These are phyloP conservation scores for Mycosphaerella sp. DNA, from an alignment of 2,329 filamentous ascomycete species.

Conservation along the genomic window DNA sequence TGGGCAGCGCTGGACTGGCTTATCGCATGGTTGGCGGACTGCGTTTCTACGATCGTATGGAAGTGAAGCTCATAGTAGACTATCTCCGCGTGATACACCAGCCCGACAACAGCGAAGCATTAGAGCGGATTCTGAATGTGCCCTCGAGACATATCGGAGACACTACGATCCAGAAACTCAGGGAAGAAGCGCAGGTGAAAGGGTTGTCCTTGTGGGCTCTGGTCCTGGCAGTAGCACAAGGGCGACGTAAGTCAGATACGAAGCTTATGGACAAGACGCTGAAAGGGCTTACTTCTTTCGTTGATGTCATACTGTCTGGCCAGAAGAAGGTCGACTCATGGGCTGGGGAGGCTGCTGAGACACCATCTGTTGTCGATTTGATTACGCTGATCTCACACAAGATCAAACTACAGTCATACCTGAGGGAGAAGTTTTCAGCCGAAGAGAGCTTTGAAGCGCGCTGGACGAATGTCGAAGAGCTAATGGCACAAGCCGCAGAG, in stretches of 20 bases:
- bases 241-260: slow-evolving; percentile 46
- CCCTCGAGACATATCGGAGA: slow-evolving; percentile 78
- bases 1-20: slow-evolving; percentile 73
- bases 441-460: slow-evolving; percentile 61
- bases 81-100: slow-evolving; percentile 82
- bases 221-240: slow-evolving; percentile 55
- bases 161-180: slow-evolving; percentile 63
- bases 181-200: slow-evolving; percentile 68
- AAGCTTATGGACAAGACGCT: slow-evolving; percentile 52
- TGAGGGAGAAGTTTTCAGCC: slow-evolving; percentile 64
- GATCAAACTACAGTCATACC: slow-evolving; percentile 66
- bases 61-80: slow-evolving; percentile 81
- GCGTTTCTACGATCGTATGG: slow-evolving; percentile 85
- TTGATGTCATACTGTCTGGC: slow-evolving; percentile 54
- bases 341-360: slow-evolving; percentile 29
- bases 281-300: slow-evolving; percentile 53
- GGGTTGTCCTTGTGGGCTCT: slow-evolving; percentile 69
- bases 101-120: slow-evolving; percentile 78
- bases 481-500: slow-evolving; percentile 73
- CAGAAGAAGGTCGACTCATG: slow-evolving; percentile 48
- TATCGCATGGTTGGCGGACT: slow-evolving; percentile 91
- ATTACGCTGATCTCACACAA: slow-evolving; percentile 56
- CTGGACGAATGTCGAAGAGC: slow-evolving; percentile 85
- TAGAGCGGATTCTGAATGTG: slow-evolving; percentile 77
- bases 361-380: slow-evolving; percentile 41